Evolutionary conservation across 148 eudicot species (phyloP), one percentile per base, ranked within the genome.

Genomic region (Silene conica): DNA sequence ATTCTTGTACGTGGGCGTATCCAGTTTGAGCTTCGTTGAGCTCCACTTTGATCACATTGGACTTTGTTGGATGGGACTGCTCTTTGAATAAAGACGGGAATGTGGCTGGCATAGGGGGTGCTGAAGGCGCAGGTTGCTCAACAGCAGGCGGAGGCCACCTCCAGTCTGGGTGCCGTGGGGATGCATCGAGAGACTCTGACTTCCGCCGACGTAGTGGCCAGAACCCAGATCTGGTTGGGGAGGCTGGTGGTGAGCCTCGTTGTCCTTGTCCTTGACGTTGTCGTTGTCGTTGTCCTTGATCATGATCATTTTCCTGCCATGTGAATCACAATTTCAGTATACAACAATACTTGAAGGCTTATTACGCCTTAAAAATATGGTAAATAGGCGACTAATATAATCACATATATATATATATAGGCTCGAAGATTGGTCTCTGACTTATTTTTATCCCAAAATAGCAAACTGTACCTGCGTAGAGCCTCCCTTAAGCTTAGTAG

Each of bases 1-100:
- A 50, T 31, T 13, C n/a, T 21, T 26, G 4, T 25, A 76, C 74
- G 10, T 82, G 86, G 6, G 83, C 76, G 31, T 70, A 82, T 50
- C 76, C 86, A n/a, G 80, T 76, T 26, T 83, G 89, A 77, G 80
- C 80, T 41, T 79, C 77, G 16, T 82, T 69, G 2, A 73, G 79
- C 18, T 78, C 69, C 26, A 82, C 68, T 73, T 75, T 70, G 43
- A 77, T 81, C 59, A 69, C 63, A 5, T 72, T 63, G 41, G 81
- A 76, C 41, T 71, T 60, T 2, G 78, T 28, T 7, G 73, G 19
- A 7, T 45, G 82, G 77, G 81, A 78, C 38, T 69, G 74, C 3
- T 69, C 56, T 50, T 72, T 80, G 82, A 66, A 82, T 9, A 77
- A 14, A 0, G 81, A 43, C 3, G 83, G 75, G 18, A 76, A 69